Evolutionary conservation across 163 green algal species (phyloP), one percentile per base, ranked within the genome.

Genomic region (Chlorella variabilis): DNA sequence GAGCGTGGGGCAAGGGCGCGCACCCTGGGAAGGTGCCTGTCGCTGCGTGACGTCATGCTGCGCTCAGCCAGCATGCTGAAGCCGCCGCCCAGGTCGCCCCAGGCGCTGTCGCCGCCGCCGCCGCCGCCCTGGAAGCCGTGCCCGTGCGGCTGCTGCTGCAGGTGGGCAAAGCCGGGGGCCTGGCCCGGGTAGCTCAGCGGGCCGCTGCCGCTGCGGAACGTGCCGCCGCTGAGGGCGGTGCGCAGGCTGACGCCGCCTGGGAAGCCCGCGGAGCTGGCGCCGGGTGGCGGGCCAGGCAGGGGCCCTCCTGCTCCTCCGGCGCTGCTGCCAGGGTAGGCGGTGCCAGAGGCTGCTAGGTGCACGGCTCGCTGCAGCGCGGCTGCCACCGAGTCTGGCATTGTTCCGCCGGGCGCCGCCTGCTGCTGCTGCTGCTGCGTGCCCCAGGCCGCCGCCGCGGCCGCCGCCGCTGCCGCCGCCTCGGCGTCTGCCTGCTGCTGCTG

Each of bases 361-460:
- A 79, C 71, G 2, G 71, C 71, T 0, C 71, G 71, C 54, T 79
- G 71, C 71, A 79, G 51, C 51, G 71, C 71, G 9, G 71, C 71
- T 15, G 71, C 71, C 11, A 79, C 71, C 27, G 54, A 79, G 54
- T 79, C 54, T n/a, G 70, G 48, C 3, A 48, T 48, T 21, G 20
- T 45, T 8, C 31, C 33, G 31, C 48, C 33, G 48, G 17, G 31
- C 29, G 20, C 21, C 3, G 66, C 51, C 56, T 70, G 54, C 36
- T 71, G 73, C 36, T 41, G 54, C 27, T n/a, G 34, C 54, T 42
- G 36, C 11, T 58, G 8, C 6, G 5, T 36, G 59, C 59, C 29
- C 29, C n/a, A 67, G 59, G 59, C 59, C 8, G n/a, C 27, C 6
- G 59, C 59, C 5, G 59, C 59, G 7, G 59, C 59, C 5, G 59